Conservation (phyloP, 2,329 filamentous ascomycete species). For the Pseudocercospora musae region DNA sequence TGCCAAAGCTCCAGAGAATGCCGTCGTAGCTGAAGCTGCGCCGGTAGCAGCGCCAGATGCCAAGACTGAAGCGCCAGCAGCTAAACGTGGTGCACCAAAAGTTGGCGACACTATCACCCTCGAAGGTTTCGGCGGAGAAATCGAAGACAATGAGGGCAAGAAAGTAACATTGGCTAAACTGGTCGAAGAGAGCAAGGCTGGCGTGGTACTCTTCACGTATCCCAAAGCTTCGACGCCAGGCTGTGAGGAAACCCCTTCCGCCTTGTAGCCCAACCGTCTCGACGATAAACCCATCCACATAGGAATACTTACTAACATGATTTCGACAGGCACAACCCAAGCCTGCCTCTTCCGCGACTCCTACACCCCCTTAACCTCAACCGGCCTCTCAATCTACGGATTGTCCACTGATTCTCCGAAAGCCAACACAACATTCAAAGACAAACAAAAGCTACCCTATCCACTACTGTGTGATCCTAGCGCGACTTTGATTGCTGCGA, state of each 20-base stretch:
- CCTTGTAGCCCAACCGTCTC: no score
- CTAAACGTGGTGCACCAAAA: conserved; percentile 24
- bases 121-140: conserved; percentile 60
- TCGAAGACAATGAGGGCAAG: conserved; percentile 80
- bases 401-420: conserved; percentile 84
- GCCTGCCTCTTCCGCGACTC: conserved; percentile 89
- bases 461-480: conserved; percentile 79
- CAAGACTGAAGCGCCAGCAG: neutral
- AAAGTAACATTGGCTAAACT: conserved; percentile 78
- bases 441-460: conserved; percentile 86
- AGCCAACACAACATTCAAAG: conserved; percentile 88
- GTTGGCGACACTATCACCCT: conserved; percentile 54
- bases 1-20: conserved; percentile 23
- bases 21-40: conserved; percentile 32
- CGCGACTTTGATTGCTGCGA: conserved; percentile 71
- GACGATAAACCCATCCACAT: no score
- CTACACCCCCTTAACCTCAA: conserved; percentile 70
- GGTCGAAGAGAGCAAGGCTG: conserved; percentile 76
- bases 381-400: conserved; percentile 83
- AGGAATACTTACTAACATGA: neutral
- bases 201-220: conserved; percentile 92
- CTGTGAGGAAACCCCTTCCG: no score
- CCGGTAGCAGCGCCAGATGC: conserved; percentile 8
- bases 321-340: conserved; percentile 74
- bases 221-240: conserved; percentile 91